phyloP scores from a whole-genome alignment of 2,329 filamentous ascomycete species.

The Aspergillus vadensis region DNA sequence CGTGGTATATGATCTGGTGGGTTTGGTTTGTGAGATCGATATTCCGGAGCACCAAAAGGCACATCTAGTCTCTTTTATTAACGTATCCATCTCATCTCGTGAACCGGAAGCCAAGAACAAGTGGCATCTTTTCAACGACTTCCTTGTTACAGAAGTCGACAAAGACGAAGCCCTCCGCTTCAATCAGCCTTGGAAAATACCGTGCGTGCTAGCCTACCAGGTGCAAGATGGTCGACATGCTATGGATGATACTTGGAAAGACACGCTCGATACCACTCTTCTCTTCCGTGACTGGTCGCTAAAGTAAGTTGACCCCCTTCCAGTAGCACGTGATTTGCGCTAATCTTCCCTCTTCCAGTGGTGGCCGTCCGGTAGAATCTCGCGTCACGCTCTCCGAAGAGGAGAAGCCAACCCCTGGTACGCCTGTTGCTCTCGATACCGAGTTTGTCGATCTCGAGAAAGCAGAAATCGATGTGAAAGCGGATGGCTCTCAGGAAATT shows the following conservation, averaged over 20 bases:
- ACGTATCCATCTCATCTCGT: slow-evolving; percentile 60
- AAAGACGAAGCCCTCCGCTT: slow-evolving; percentile 85
- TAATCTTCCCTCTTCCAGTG: slow-evolving; percentile 24
- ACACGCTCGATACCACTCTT: slow-evolving; percentile 77
- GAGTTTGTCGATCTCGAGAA: slow-evolving; percentile 94
- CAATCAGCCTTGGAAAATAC: slow-evolving; percentile 88
- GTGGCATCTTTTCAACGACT: slow-evolving; percentile 98
- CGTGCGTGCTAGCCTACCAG: slow-evolving; percentile 85
- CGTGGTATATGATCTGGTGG: slow-evolving; percentile 86
- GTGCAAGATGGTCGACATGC: slow-evolving; percentile 76
- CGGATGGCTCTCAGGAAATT: slow-evolving; percentile 87
- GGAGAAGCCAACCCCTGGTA: slow-evolving; percentile 71
- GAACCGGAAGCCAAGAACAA: slow-evolving; percentile 62
- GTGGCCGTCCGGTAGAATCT: slow-evolving; percentile 41
- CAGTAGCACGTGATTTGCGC: too few species aligned
- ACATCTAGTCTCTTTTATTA: slow-evolving; percentile 88
- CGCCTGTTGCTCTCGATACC: slow-evolving; percentile 86
- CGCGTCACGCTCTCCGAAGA: slow-evolving; percentile 44
- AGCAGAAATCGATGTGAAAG: slow-evolving; percentile 94
- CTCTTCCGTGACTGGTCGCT: slow-evolving; percentile 73
- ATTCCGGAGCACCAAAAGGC: slow-evolving; percentile 81
- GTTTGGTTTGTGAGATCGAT: slow-evolving; percentile 87
- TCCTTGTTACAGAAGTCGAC: slow-evolving; percentile 78
- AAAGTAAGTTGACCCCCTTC: slow-evolving; percentile 39
- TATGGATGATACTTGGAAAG: slow-evolving; percentile 85